Conservation (phyloP, 805 yeast genomes). For the Metschnikowia drakensbergensis region DNA sequence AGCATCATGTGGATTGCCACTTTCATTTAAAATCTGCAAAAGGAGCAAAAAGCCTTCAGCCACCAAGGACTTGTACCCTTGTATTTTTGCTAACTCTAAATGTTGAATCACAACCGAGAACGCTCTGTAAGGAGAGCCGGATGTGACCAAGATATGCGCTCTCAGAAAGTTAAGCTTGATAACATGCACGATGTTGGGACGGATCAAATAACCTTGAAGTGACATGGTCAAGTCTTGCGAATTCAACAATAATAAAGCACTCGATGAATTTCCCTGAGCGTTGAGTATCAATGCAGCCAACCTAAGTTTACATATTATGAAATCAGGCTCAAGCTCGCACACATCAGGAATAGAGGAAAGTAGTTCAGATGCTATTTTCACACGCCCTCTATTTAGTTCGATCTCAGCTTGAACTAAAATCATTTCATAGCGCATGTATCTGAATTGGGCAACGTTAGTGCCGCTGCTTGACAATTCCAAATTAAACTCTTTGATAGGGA, state of each 20-base stretch:
- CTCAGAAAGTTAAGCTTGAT: constrained; percentile 47
- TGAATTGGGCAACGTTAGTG: constrained; percentile 34
- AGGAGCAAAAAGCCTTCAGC: constrained; percentile 48
- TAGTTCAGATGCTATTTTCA: constrained; percentile 30
- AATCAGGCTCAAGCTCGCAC: constrained; percentile 10
- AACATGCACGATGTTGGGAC: constrained; percentile 39
- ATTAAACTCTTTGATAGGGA: not conserved
- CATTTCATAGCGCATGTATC: constrained; percentile 39
- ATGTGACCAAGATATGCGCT: constrained; percentile 39
- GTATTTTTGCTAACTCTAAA: constrained; percentile 43
- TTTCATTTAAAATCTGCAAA: constrained; percentile 39
- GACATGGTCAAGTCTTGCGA: not conserved
- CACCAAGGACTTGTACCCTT: constrained; percentile 43
- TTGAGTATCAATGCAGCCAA: constrained; percentile 8
- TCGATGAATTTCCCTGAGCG: constrained; percentile 25
- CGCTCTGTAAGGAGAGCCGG: constrained; percentile 47
- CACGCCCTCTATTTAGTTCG: constrained; percentile 38
- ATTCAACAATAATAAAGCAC: not conserved
- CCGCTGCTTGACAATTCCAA: not conserved
- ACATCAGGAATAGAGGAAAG: constrained; percentile 29
- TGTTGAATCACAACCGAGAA: constrained; percentile 48
- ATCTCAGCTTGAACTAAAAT: constrained; percentile 36
- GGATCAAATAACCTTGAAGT: not conserved
- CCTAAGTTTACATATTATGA: constrained; percentile 5
- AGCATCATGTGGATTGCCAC: constrained; percentile 44